Evolutionary conservation across 805 yeast genomes (phyloP).

Genomic region (Priceomyces haplophilus): DNA sequence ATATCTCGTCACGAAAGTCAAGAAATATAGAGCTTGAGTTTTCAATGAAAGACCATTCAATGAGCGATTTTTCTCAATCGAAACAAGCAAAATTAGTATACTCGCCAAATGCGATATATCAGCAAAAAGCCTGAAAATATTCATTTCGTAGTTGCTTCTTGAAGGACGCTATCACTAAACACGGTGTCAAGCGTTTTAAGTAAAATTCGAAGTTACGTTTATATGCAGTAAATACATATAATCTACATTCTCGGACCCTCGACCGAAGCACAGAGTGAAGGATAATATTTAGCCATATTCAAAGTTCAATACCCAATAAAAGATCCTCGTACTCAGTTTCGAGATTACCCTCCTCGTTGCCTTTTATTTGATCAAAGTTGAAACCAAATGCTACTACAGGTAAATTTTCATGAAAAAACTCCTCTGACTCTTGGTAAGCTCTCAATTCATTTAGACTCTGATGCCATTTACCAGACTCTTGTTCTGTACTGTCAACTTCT

Average conservation of each 20-base stretch:
- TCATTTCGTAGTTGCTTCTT: conserved; percentile 25
- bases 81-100: conserved; percentile 68
- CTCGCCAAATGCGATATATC: conserved; percentile 83
- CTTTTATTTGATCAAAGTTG: conserved; percentile 5
- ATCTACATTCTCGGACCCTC: no score
- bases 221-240: not conserved
- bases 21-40: conserved; percentile 73
- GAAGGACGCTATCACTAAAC: conserved; percentile 1
- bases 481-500: conserved; percentile 19
- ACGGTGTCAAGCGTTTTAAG: conserved; percentile 2
- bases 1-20: conserved; percentile 39
- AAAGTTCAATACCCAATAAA: conserved; percentile 1
- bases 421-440: conserved; percentile 8
- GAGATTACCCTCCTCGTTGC: conserved; percentile 9
- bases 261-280: no score
- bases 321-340: conserved; percentile 19
- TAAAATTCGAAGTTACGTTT: not conserved
- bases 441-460: conserved; percentile 12
- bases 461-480: conserved; percentile 18
- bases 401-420: conserved; percentile 5
- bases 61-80: conserved; percentile 62
- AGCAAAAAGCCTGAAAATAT: conserved; percentile 48
- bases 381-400: conserved; percentile 10
- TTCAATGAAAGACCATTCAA: conserved; percentile 84
- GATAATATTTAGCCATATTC: not conserved